phyloP scores from a whole-genome alignment of 768 basidiomycete genomes.

The Xerocomus brunneocitrinus region DNA sequence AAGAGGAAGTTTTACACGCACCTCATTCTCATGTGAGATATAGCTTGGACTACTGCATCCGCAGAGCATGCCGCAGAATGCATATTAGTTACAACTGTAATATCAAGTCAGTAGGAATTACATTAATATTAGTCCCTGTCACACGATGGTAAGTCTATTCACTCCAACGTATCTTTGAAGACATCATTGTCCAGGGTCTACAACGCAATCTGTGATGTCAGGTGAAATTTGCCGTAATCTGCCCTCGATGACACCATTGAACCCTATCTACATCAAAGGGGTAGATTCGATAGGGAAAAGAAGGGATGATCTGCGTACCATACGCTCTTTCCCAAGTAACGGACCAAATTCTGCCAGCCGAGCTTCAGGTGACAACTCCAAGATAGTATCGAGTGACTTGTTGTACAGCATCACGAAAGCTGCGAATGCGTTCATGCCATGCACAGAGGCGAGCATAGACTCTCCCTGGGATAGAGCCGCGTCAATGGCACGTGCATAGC shows the following conservation, averaged over 20 bases:
- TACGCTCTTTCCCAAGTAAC: constrained; percentile 45
- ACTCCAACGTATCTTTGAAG: constrained; percentile 3
- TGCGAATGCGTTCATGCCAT: constrained; percentile 68
- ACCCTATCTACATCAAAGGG: constrained; percentile 23
- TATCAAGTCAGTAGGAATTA: constrained; percentile 27
- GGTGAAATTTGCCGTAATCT: constrained; percentile 30
- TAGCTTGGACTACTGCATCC: constrained; percentile 19
- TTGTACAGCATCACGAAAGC: constrained; percentile 61
- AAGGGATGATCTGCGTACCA: constrained; percentile 40
- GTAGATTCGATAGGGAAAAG: constrained; percentile 5
- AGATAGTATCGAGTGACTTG: constrained; percentile 48
- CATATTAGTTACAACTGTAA: constrained; percentile 23
- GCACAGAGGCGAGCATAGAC: constrained; percentile 46
- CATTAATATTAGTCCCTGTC: constrained; percentile 23
- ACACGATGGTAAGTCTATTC: constrained; percentile 3
- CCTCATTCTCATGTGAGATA: constrained; percentile 8
- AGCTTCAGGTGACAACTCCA: constrained; percentile 46
- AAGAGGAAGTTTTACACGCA: constrained; percentile 7
- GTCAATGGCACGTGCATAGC: constrained; percentile 12
- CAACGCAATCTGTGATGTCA: constrained; percentile 8
- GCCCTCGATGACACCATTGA: constrained; percentile 36
- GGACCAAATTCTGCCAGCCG: constrained; percentile 43
- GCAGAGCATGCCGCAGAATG: constrained; percentile 12
- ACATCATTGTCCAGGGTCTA: constrained; percentile 13
- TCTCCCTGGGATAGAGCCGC: constrained; percentile 47